Evolutionary conservation across 2,329 filamentous ascomycete genomes (phyloP).

Genomic region (Sarocladium kiliense): DNA sequence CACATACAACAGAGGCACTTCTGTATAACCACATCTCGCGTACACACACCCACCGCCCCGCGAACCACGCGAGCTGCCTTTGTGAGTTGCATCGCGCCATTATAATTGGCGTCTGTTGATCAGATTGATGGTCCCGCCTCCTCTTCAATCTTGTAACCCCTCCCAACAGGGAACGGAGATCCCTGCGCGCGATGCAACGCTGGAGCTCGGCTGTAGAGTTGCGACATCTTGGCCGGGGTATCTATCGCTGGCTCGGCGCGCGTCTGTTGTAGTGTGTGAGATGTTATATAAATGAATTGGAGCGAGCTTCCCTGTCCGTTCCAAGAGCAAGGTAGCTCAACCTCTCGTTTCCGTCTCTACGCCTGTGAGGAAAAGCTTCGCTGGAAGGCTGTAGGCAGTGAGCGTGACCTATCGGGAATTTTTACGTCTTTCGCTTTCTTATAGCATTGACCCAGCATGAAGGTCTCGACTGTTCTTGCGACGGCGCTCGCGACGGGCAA

Average conservation of each 20-base stretch:
- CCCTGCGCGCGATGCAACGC: constrained; percentile 7
- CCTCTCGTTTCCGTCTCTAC: not conserved
- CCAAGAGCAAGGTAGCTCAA: not conserved
- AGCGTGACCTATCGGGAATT: not conserved
- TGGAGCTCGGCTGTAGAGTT: constrained; percentile 3
- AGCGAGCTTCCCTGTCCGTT: not conserved
- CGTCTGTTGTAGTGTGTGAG: not conserved
- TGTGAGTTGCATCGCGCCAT: not conserved
- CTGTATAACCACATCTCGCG: not conserved
- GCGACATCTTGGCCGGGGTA: constrained; percentile 2
- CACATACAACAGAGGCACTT: constrained; percentile 1
- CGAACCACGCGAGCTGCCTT: constrained; percentile 5
- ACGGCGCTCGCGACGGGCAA: constrained; percentile 14
- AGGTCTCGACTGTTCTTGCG: constrained; percentile 13
- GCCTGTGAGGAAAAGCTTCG: not conserved
- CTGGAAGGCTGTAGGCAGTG: not conserved
- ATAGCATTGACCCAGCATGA: constrained; percentile 5
- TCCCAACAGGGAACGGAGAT: constrained; percentile 1
- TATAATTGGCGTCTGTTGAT: not conserved
- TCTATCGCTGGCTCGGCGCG: not conserved
- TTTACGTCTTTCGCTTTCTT: not conserved
- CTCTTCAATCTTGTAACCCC: not conserved
- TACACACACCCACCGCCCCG: not conserved
- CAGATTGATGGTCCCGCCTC: not conserved
- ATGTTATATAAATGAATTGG: constrained; percentile 1